A percentile compares a stretch with the other conserved stretches of the same genome.
Conservation (phyloP, 1,139 yeast species). For the Wickerhamomyces sp. region DNA sequence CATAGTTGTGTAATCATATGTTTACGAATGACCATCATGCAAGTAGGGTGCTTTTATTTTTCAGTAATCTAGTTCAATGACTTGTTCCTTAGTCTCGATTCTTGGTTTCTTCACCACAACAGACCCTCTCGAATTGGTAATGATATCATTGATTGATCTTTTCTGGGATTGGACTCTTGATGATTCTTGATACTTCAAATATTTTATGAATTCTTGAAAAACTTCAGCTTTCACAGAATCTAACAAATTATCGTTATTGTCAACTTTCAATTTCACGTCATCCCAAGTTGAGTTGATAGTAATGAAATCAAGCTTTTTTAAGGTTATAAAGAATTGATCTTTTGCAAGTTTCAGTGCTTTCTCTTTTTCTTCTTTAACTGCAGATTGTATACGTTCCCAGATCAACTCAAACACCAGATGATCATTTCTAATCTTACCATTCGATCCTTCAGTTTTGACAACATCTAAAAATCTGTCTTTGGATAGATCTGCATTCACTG, state of each 20-base stretch:
- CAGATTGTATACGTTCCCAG: constrained; percentile 25
- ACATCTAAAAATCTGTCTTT: constrained; percentile 16
- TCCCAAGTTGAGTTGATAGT: constrained; percentile 33
- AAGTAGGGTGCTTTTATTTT: background rate
- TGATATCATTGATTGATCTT: background rate
- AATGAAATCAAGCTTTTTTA: constrained; percentile 30
- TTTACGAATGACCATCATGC: background rate
- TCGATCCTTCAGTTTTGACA: constrained; percentile 20
- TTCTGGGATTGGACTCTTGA: constrained; percentile 10
- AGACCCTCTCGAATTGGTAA: constrained; percentile 4
- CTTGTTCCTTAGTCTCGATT: constrained; percentile 12
- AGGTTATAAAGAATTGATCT: constrained; percentile 32
- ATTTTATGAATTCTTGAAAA: constrained; percentile 29
- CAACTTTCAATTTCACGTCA: constrained; percentile 30
- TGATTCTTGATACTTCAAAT: constrained; percentile 14
- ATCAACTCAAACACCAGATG: constrained; percentile 27
- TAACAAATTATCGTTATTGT: constrained; percentile 33
- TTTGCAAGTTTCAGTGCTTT: constrained; percentile 33
- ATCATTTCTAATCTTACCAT: constrained; percentile 14
- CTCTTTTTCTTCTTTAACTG: constrained; percentile 25
- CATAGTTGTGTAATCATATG: constrained; percentile 1
- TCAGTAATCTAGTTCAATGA: constrained; percentile 20
- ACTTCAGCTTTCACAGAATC: constrained; percentile 29
- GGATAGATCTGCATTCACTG: constrained; percentile 14
- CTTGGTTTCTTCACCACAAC: background rate